These are phyloP conservation scores for Brasilioporus rufonigricans DNA, from an alignment of 768 basidiomycete species.

Conservation along the genomic window DNA sequence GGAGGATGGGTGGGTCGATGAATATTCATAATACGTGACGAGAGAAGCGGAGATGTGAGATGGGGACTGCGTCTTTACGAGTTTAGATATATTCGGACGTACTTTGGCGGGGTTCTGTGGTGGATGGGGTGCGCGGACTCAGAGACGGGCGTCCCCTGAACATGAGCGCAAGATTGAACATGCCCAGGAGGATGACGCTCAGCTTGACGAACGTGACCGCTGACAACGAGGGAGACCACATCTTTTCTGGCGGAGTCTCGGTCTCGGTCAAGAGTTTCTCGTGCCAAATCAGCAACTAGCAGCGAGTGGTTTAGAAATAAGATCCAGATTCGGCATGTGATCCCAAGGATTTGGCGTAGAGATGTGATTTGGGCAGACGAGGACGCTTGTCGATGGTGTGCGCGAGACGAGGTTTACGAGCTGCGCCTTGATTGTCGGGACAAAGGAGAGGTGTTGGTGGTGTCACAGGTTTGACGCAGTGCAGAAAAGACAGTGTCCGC, in stretches of 20 bases:
- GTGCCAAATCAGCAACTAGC: neutral
- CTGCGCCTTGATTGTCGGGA: neutral
- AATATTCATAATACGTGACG: too few relatives aligned
- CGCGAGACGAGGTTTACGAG: neutral
- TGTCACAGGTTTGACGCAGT: neutral
- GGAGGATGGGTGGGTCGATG: neutral
- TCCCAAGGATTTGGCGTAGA: too few relatives aligned
- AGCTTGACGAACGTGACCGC: constrained; percentile 23
- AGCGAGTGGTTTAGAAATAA: neutral
- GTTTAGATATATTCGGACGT: neutral
- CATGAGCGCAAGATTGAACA: constrained; percentile 15
- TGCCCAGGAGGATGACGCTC: constrained; percentile 16
- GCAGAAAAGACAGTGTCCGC: neutral
- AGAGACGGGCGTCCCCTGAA: neutral
- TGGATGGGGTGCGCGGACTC: neutral
- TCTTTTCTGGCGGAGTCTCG: too few relatives aligned
- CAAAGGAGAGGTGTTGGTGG: neutral
- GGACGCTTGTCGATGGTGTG: neutral
- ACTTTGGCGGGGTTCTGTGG: constrained; percentile 13
- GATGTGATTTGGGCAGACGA: neutral
- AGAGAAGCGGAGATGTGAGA: neutral
- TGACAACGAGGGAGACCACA: neutral
- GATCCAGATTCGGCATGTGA: neutral
- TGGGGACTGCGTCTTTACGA: neutral
- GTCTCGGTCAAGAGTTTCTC: too few relatives aligned